phyloP scores from a whole-genome alignment of 805 yeast species.

The Teunomyces gatunensis region DNA sequence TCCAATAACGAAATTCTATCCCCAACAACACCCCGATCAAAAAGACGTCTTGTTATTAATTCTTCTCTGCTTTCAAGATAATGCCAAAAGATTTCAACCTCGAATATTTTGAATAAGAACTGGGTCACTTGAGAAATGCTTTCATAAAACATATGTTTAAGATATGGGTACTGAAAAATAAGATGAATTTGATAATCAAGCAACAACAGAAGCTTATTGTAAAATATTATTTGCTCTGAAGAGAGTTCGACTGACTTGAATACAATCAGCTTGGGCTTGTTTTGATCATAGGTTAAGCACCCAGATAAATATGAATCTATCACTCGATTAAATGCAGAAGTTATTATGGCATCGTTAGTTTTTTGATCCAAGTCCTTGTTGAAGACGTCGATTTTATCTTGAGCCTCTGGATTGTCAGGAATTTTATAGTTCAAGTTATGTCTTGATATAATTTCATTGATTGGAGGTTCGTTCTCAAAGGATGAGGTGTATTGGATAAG shows the following conservation, averaged over 20 bases:
- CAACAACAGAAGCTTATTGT: slow-evolving; percentile 18
- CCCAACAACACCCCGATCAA: slow-evolving; percentile 24
- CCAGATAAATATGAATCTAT: slow-evolving; percentile 7
- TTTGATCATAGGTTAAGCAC: background rate
- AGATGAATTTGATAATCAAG: slow-evolving; percentile 27
- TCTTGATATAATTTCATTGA: background rate
- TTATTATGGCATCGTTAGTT: slow-evolving; percentile 18
- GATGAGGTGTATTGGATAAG: background rate
- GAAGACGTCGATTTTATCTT: slow-evolving; percentile 17
- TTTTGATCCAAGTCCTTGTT: slow-evolving; percentile 20
- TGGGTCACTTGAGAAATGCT: slow-evolving; percentile 21
- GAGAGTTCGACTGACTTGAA: slow-evolving; percentile 1
- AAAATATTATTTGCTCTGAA: slow-evolving; percentile 6
- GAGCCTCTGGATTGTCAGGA: background rate
- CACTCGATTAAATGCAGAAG: slow-evolving; percentile 20
- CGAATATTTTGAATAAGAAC: slow-evolving; percentile 18
- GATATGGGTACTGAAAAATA: slow-evolving; percentile 10
- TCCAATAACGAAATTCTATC: slow-evolving; percentile 41
- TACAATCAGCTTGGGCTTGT: background rate
- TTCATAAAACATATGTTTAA: slow-evolving; percentile 25
- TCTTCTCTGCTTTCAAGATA: slow-evolving; percentile 34
- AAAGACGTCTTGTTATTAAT: slow-evolving; percentile 21
- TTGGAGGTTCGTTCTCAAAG: background rate
- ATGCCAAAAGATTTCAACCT: slow-evolving; percentile 32
- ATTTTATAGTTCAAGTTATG: slow-evolving; percentile 6